Conservation (phyloP, 805 yeast species). For the Saturnispora diversa region DNA sequence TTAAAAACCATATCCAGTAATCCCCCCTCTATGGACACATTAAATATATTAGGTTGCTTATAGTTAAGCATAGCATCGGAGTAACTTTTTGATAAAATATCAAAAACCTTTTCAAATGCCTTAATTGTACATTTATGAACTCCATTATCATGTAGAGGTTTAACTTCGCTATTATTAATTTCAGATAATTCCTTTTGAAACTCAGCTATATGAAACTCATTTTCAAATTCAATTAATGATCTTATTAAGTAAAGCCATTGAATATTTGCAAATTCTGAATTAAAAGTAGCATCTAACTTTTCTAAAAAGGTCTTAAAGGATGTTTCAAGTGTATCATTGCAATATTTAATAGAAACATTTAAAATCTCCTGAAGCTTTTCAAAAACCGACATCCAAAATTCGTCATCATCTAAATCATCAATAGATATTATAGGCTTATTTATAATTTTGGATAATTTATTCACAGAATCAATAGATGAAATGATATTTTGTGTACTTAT, state of each 20-base stretch:
- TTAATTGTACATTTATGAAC: constrained; percentile 13
- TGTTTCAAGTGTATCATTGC: constrained; percentile 14
- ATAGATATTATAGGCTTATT: constrained; percentile 29
- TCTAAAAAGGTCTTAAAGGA: constrained; percentile 18
- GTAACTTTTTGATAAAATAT: constrained; percentile 11
- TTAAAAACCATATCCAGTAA: constrained; percentile 18
- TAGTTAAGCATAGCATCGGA: not conserved
- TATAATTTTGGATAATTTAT: constrained; percentile 17
- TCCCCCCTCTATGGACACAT: constrained; percentile 20
- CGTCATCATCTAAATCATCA: constrained; percentile 30
- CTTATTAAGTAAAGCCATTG: constrained; percentile 23
- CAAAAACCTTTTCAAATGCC: constrained; percentile 14
- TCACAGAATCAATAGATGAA: constrained; percentile 18
- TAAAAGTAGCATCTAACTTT: constrained; percentile 9
- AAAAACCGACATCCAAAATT: constrained; percentile 23
- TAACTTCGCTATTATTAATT: not conserved
- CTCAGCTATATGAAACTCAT: constrained; percentile 17
- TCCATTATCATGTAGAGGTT: constrained; percentile 1
- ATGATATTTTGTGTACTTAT: constrained; percentile 16
- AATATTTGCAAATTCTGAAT: constrained; percentile 10
- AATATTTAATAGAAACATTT: constrained; percentile 15
- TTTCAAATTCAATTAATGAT: constrained; percentile 20
- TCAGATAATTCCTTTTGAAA: constrained; percentile 10
- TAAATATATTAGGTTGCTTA: constrained; percentile 18
- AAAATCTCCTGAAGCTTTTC: constrained; percentile 14